These are phyloP conservation scores for Xanthoconium separans DNA, from an alignment of 1,284 basidiomycete genomes.

Conservation along the genomic window DNA sequence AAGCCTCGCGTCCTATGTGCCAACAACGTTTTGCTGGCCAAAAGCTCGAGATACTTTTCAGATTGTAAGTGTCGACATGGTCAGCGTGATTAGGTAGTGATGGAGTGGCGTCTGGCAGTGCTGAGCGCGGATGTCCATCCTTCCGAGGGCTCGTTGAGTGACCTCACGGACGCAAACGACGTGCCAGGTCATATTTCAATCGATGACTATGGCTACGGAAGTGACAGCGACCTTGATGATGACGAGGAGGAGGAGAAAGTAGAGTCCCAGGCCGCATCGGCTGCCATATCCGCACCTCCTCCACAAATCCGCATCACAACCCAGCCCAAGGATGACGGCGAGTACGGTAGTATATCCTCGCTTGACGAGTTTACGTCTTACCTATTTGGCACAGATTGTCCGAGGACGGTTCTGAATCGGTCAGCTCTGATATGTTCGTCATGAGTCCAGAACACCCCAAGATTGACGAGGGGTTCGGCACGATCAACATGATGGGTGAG, in stretches of 20 bases:
- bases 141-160: conserved; percentile 15
- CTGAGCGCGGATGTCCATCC: conserved; percentile 15
- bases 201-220: conserved; percentile 27
- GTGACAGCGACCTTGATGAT: conserved; percentile 31
- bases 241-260: conserved; percentile 2
- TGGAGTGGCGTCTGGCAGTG: neutral
- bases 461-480: neutral
- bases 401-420: conserved; percentile 15
- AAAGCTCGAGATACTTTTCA: conserved; percentile 26
- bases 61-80: conserved; percentile 12
- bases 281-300: neutral
- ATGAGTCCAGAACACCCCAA: conserved; percentile 17
- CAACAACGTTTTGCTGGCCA: conserved; percentile 23
- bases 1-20: conserved; percentile 24
- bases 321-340: conserved; percentile 7
- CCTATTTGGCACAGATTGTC: conserved; percentile 8
- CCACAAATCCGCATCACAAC: neutral
- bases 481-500: neutral
- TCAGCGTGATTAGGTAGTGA: neutral
- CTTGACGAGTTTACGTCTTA: neutral
- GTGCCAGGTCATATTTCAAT: conserved; percentile 11
- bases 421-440: conserved; percentile 23
- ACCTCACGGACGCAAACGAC: conserved; percentile 13
- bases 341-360: neutral
- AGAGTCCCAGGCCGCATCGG: neutral